Evolutionary conservation across 306 rosid species (phyloP), one percentile per base, ranked within the genome.

Genomic region (Cucurbita maxima): DNA sequence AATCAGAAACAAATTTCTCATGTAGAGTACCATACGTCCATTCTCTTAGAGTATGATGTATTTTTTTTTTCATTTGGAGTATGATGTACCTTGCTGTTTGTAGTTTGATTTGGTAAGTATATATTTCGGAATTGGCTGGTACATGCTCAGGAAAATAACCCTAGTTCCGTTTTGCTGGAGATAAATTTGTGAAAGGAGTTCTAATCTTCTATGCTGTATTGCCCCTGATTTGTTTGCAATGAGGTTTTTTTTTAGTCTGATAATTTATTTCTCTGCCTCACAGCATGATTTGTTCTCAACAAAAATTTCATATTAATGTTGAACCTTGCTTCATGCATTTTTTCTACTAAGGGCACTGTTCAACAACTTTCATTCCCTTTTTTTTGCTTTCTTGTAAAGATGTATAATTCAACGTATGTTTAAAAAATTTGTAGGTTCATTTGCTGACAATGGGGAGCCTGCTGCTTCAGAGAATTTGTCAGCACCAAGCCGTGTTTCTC

Each of bases 401-500:
- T 72, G 13, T 47, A 67, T 36, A 74, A 61, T 25, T 14, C 79
- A 64, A 71, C 16, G 25, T 18, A 3, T 66, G 41, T 13, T 37
- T 70, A 14, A 18, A 63, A 60, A 80, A 34, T 53, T 77, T 18
- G 43, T 82, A 90, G 98, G 81, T 78, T 51, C 64, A 11, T 48
- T 82, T 47, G 77, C 41, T 41, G 72, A 62, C 70, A 76, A 80
- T 72, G 92, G 78, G 59, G 66, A 75, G 77, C 86, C 64, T 50
- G 75, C 86, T 78, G 84, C 81, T 77, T 80, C 84, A 50, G 88
- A 82, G 75, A 73, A 66, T 45, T 81, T 22, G 37, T 74, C 89
- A 15, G 79, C 82, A 76, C 56, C 81, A 44, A 82, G 76, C 67
- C 85, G 83, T 74, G 89, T 89, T 71, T 90, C 90, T 78, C 82